These are phyloP conservation scores for Salvia splendens DNA, from an alignment of 257 asterid species.

Conservation along the genomic window DNA sequence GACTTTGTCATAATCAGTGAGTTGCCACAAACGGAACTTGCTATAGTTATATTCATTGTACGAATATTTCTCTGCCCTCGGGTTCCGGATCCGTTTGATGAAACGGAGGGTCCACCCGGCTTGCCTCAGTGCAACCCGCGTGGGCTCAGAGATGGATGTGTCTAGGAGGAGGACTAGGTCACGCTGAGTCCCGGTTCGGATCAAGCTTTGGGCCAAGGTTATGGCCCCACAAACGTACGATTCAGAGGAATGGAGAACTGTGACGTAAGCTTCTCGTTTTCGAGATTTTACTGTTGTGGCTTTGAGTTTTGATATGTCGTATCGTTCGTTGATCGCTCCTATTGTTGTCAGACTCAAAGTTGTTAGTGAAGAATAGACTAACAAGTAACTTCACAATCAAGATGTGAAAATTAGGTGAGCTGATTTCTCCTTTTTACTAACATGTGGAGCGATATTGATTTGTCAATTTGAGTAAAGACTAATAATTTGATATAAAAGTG, in stretches of 20 bases:
- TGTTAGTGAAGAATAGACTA: background rate
- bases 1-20: constrained; percentile 68
- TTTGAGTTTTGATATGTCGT: constrained; percentile 50
- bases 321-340: constrained; percentile 48
- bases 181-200: constrained; percentile 57
- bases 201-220: constrained; percentile 72
- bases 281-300: constrained; percentile 1
- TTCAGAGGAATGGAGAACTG: constrained; percentile 74
- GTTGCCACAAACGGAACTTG: constrained; percentile 86
- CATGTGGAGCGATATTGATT: background rate
- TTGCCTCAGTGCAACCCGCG: constrained; percentile 50
- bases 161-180: constrained; percentile 76
- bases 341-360: background rate
- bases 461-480: background rate
- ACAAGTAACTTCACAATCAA: background rate
- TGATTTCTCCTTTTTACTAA: background rate
- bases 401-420: background rate
- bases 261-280: constrained; percentile 70
- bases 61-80: constrained; percentile 60
- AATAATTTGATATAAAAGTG: background rate
- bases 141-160: constrained; percentile 52
- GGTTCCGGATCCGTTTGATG: constrained; percentile 76
- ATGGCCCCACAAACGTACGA: constrained; percentile 83
- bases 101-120: constrained; percentile 79
- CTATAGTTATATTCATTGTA: constrained; percentile 89